Evolutionary conservation across 768 basidiomycete species (phyloP).

Genomic region (Tricholoma flavovirens): DNA sequence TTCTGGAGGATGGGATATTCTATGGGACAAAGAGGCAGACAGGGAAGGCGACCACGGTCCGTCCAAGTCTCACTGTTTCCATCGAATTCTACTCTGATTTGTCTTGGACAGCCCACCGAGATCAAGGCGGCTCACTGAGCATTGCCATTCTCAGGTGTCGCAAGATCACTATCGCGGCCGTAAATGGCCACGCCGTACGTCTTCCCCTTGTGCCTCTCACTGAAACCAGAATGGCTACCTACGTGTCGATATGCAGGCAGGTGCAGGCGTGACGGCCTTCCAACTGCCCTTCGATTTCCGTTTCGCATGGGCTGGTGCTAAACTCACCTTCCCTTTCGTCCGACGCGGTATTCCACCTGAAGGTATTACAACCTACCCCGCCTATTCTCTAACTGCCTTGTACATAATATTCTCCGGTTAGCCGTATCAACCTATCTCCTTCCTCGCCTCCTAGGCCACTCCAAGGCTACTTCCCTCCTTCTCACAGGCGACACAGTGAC

Average conservation of each 20-base stretch:
- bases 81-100: not conserved
- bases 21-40: slow-evolving; percentile 35
- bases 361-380: slow-evolving; percentile 24
- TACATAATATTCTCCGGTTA: slow-evolving; percentile 4
- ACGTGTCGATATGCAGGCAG: slow-evolving; percentile 21
- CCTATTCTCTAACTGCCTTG: not conserved
- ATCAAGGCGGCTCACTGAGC: slow-evolving; percentile 41
- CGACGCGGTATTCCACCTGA: slow-evolving; percentile 40
- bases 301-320: slow-evolving; percentile 42
- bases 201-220: not conserved
- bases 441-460: slow-evolving; percentile 49
- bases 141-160: slow-evolving; percentile 47
- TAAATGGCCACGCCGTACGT: slow-evolving; percentile 44
- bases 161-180: slow-evolving; percentile 47
- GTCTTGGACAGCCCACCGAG: slow-evolving; percentile 35
- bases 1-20: slow-evolving; percentile 38
- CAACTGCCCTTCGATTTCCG: slow-evolving; percentile 44
- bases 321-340: slow-evolving; percentile 38
- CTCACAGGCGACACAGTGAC: slow-evolving; percentile 40
- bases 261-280: slow-evolving; percentile 36
- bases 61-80: slow-evolving; percentile 4
- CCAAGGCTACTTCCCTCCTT: slow-evolving; percentile 46
- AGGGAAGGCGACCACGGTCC: slow-evolving; percentile 43
- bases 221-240: not conserved
- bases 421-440: slow-evolving; percentile 44